Percentiles rank a stretch among this genome's conserved stretches.
Conservation (phyloP, 192 early-diverging fungal genomes). For the Funneliformis geosporum region DNA sequence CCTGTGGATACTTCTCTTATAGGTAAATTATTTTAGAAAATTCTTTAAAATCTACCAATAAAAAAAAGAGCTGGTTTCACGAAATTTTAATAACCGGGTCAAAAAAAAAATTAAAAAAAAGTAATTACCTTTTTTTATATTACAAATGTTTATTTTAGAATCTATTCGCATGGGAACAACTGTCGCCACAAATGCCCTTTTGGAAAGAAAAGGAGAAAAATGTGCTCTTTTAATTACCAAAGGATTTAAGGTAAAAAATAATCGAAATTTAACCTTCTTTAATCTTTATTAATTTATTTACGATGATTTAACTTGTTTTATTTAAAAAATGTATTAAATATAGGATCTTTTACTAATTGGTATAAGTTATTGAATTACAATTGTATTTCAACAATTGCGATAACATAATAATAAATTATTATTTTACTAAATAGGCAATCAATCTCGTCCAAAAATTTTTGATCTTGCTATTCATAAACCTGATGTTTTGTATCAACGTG, state of each 20-base stretch:
- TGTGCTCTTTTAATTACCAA: slow-evolving; percentile 87
- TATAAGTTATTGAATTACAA: slow-evolving; percentile 28
- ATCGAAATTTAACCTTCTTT: not conserved
- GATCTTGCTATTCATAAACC: slow-evolving; percentile 85
- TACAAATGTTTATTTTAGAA: slow-evolving; percentile 35
- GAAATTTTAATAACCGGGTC: too few relatives aligned
- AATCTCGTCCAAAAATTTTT: slow-evolving; percentile 93
- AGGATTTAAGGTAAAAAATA: slow-evolving; percentile 75
- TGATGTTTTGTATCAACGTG: slow-evolving; percentile 79
- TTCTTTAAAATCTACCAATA: not conserved
- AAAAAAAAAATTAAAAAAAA: not conserved
- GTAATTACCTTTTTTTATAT: not conserved
- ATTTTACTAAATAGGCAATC: slow-evolving; percentile 65
- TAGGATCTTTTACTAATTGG: slow-evolving; percentile 52
- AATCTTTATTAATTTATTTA: not conserved
- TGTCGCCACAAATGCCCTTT: slow-evolving; percentile 91
- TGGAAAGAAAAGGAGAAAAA: slow-evolving; percentile 86
- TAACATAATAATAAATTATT: not conserved
- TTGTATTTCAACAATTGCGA: not conserved
- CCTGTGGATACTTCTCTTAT: slow-evolving; percentile 73
- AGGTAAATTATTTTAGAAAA: slow-evolving; percentile 41
- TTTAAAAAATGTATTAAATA: not conserved
- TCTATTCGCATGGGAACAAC: slow-evolving; percentile 96
- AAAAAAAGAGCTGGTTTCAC: too few relatives aligned
- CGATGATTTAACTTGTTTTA: not conserved